These are phyloP conservation scores for Plasmodium malariae DNA, from an alignment of 169 alveolate genomes.

Conservation along the genomic window DNA sequence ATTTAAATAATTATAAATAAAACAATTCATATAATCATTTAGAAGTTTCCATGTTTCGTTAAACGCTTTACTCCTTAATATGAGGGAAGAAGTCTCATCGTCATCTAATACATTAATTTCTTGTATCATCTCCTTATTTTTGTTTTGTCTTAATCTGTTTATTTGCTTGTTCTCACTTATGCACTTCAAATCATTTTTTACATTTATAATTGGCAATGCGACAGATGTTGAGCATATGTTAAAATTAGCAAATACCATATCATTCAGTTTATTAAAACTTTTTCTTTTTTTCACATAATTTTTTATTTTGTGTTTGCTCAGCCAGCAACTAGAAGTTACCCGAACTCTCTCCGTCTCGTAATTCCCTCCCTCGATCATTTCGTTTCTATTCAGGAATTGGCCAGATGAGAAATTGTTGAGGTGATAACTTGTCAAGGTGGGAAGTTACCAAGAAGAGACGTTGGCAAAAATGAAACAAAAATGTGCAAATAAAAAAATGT, in stretches of 20 bases:
- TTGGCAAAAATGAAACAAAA: too few relatives aligned
- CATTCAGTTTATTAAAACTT: background rate
- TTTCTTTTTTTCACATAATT: background rate
- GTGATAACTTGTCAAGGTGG: too few relatives aligned
- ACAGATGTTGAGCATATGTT: conserved; percentile 37
- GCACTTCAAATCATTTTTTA: conserved; percentile 48
- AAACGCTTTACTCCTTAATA: conserved; percentile 53
- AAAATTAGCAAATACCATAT: conserved; percentile 8
- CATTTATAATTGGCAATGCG: conserved; percentile 43
- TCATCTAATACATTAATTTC: conserved; percentile 9
- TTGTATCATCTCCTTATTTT: background rate
- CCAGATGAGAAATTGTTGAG: too few relatives aligned
- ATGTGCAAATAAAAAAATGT: too few relatives aligned
- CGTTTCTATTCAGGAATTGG: too few relatives aligned
- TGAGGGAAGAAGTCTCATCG: conserved; percentile 43
- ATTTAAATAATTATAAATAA: conserved; percentile 47
- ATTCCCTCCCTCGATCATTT: conserved; percentile 3
- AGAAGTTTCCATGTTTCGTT: conserved; percentile 49
- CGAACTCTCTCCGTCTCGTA: conserved; percentile 22
- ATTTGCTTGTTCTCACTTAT: conserved; percentile 60
- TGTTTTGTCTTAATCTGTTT: conserved; percentile 37
- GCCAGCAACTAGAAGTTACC: conserved; percentile 57
- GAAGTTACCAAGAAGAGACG: too few relatives aligned
- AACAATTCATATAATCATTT: conserved; percentile 49
- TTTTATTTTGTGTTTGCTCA: conserved; percentile 18